Percentiles rank a stretch among this genome's conserved stretches.
phyloP scores from a whole-genome alignment of 208 protist genomes.

The Leishmania gerbilli region DNA sequence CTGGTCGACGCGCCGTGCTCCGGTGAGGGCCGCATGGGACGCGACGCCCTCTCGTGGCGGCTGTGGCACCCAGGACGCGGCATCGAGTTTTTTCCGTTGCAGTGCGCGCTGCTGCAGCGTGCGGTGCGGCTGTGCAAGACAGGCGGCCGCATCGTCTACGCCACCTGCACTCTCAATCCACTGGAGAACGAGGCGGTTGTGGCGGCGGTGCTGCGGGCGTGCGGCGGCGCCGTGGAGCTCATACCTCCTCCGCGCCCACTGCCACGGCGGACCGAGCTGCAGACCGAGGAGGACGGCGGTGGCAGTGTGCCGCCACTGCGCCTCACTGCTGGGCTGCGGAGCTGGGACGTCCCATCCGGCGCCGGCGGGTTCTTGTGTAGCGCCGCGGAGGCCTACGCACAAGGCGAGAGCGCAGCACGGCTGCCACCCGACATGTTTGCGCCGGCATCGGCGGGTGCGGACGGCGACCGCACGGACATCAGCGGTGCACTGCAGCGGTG shows the following conservation, averaged over 20 bases:
- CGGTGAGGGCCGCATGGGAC: conserved; percentile 92
- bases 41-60: conserved; percentile 71
- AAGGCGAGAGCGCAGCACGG: conserved; percentile 23
- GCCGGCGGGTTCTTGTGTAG: conserved; percentile 58
- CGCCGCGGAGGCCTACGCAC: conserved; percentile 39
- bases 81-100: conserved; percentile 64
- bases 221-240: conserved; percentile 44
- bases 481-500: conserved; percentile 32
- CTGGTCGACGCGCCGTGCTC: conserved; percentile 95
- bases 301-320: conserved; percentile 14
- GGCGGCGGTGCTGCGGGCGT: conserved; percentile 61
- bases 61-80: conserved; percentile 80
- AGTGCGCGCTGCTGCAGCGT: conserved; percentile 75
- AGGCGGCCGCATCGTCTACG: conserved; percentile 93
- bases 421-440: conserved; percentile 49
- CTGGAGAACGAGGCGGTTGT: conserved; percentile 97
- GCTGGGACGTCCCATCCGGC: conserved; percentile 68
- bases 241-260: conserved; percentile 31
- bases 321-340: conserved; percentile 43
- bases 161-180: conserved; percentile 97
- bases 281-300: neutral
- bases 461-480: conserved; percentile 5
- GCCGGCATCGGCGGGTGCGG: neutral
- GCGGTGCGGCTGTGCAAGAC: conserved; percentile 62
- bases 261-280: neutral